Conservation (phyloP, 192 early-diverging fungal genomes). For the Podila clonocystis region DNA sequence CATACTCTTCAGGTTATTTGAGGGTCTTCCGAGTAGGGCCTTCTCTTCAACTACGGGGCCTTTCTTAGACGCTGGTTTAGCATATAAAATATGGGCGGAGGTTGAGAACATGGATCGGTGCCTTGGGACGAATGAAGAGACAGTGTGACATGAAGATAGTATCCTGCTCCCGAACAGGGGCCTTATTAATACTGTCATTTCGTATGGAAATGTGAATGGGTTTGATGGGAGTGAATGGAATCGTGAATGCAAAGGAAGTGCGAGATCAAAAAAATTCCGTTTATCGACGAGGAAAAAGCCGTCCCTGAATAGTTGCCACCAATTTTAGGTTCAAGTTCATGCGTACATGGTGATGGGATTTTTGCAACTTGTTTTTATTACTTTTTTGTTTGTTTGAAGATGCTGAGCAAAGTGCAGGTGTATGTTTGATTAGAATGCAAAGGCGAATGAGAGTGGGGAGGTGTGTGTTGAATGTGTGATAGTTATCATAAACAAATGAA, state of each 20-base stretch:
- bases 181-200: not conserved
- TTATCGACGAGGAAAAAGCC: not conserved
- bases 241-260: not conserved
- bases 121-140: not conserved
- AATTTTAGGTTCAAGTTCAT: not conserved
- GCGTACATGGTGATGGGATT: not conserved
- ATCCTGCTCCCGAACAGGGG: conserved; percentile 1
- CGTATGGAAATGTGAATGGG: not conserved
- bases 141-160: not conserved
- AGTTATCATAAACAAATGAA: conserved; percentile 1
- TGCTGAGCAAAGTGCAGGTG: not conserved
- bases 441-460: not conserved
- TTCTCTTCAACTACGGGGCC: conserved; percentile 61
- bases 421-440: not conserved
- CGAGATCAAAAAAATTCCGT: not conserved
- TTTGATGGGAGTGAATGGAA: not conserved
- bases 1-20: conserved; percentile 77
- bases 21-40: conserved; percentile 75
- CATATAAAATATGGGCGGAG: conserved; percentile 11
- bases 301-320: not conserved
- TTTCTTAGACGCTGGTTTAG: conserved; percentile 31
- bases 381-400: not conserved
- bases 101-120: conserved; percentile 30
- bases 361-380: not conserved
- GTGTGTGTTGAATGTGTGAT: not conserved